Percentiles rank a stretch among this genome's conserved stretches.
Conservation (phyloP, 176 grass and related monocot genomes). For the Triticum monococcum region DNA sequence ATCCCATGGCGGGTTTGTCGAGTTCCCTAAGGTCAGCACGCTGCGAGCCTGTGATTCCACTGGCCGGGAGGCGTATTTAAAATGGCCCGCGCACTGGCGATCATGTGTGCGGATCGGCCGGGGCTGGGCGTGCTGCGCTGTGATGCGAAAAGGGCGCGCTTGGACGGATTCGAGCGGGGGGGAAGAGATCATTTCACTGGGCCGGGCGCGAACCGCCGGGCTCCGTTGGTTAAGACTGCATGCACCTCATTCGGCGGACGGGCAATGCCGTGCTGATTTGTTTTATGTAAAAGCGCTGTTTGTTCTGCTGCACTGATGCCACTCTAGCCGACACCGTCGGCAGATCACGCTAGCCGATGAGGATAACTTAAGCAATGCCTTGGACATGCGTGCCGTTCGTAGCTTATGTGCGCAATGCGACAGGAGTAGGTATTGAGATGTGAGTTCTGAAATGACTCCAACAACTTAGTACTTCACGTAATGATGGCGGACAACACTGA, state of each 20-base stretch:
- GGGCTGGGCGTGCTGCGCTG: not conserved
- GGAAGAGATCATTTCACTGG: not conserved
- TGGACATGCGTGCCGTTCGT: not conserved
- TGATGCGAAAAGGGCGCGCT: not conserved
- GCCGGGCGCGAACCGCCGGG: not conserved
- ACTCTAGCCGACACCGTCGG: not conserved
- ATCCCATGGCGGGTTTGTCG: slow-evolving; percentile 8
- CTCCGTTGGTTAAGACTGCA: not conserved
- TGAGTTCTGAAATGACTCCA: too few relatives aligned
- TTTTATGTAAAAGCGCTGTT: not conserved
- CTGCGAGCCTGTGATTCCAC: not conserved
- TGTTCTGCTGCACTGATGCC: not conserved
- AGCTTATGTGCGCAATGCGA: too few relatives aligned
- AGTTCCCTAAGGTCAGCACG: not conserved
- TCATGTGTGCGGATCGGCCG: not conserved
- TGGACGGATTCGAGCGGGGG: not conserved
- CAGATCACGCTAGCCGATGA: not conserved
- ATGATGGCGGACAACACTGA: too few relatives aligned
- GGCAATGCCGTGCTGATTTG: not conserved
- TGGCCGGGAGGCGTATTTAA: not conserved
- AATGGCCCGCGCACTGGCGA: not conserved
- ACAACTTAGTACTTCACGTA: too few relatives aligned
- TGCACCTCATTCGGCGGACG: not conserved
- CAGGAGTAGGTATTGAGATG: too few relatives aligned
- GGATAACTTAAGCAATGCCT: not conserved